A percentile compares a stretch with the other conserved stretches of the same genome.
phyloP scores from a whole-genome alignment of 1,139 yeast species.

The Pichia sp. region DNA sequence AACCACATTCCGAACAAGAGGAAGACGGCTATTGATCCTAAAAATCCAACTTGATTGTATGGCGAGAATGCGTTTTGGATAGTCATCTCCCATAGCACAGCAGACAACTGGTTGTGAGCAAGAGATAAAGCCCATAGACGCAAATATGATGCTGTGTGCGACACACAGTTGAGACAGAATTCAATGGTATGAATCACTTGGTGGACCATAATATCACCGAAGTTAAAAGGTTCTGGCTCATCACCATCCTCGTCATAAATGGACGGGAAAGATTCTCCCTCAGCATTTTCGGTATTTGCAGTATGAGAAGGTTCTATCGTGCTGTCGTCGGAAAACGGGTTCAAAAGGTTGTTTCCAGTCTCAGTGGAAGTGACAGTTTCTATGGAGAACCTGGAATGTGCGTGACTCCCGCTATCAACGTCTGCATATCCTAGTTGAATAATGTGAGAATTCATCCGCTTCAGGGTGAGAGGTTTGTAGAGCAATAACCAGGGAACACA shows the following conservation, averaged over 20 bases:
- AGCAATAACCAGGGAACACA: slow-evolving; percentile 95
- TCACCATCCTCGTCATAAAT: slow-evolving; percentile 38
- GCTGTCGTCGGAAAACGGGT: not conserved
- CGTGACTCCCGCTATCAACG: slow-evolving; percentile 37
- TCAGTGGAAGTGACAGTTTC: slow-evolving; percentile 48
- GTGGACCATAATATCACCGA: slow-evolving; percentile 90
- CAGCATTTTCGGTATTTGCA: not conserved
- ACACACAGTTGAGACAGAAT: slow-evolving; percentile 93
- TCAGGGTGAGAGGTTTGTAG: slow-evolving; percentile 78
- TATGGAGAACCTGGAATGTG: slow-evolving; percentile 64
- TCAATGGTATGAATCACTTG: slow-evolving; percentile 98
- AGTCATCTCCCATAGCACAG: slow-evolving; percentile 96
- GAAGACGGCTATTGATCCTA: slow-evolving; percentile 71
- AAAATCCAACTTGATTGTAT: slow-evolving; percentile 39
- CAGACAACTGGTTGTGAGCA: slow-evolving; percentile 93
- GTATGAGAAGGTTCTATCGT: not conserved
- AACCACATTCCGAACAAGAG: slow-evolving; percentile 93
- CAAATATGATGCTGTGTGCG: slow-evolving; percentile 96
- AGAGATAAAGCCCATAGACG: slow-evolving; percentile 96
- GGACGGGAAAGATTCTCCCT: not conserved
- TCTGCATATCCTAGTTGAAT: slow-evolving; percentile 20
- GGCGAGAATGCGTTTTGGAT: slow-evolving; percentile 20
- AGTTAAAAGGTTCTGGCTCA: slow-evolving; percentile 43
- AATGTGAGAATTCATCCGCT: slow-evolving; percentile 39
- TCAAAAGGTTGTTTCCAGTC: slow-evolving; percentile 22